A percentile compares a stretch with the other conserved stretches of the same genome.
phyloP scores from a whole-genome alignment of 192 early-diverging fungal species.

The Podila epigama region DNA sequence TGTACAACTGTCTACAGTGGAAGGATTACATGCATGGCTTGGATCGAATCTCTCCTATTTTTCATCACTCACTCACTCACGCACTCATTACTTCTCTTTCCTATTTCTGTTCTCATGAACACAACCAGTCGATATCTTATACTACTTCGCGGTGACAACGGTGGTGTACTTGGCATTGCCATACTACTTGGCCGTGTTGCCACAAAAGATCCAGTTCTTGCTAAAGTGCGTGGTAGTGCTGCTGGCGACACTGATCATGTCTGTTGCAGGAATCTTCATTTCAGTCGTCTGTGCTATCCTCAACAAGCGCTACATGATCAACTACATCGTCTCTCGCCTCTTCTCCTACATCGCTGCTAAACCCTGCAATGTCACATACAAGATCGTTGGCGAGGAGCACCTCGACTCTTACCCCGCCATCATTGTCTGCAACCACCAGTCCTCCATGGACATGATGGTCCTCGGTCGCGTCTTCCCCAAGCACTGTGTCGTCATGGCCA shows the following conservation, averaged over 20 bases:
- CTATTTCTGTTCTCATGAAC: not conserved
- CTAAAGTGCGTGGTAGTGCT: conserved; percentile 39
- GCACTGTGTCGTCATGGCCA: conserved; percentile 72
- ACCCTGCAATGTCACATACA: conserved; percentile 66
- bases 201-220: conserved; percentile 39
- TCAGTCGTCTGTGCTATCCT: conserved; percentile 63
- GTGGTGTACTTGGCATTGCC: not conserved
- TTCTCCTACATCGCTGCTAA: conserved; percentile 59
- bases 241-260: conserved; percentile 49
- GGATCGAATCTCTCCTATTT: too few relatives aligned
- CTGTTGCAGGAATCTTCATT: conserved; percentile 55
- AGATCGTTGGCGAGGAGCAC: conserved; percentile 68
- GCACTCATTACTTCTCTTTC: not conserved
- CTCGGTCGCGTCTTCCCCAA: conserved; percentile 74
- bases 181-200: conserved; percentile 12
- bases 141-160: not conserved
- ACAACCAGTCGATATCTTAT: not conserved
- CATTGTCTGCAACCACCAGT: conserved; percentile 87
- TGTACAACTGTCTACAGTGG: too few relatives aligned
- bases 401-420: conserved; percentile 69
- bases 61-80: too few relatives aligned
- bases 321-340: conserved; percentile 66
- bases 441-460: conserved; percentile 76
- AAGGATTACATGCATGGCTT: too few relatives aligned
- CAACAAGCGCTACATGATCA: conserved; percentile 63